Conservation (phyloP, 2,329 filamentous ascomycete species). For the Periconia sp. region DNA sequence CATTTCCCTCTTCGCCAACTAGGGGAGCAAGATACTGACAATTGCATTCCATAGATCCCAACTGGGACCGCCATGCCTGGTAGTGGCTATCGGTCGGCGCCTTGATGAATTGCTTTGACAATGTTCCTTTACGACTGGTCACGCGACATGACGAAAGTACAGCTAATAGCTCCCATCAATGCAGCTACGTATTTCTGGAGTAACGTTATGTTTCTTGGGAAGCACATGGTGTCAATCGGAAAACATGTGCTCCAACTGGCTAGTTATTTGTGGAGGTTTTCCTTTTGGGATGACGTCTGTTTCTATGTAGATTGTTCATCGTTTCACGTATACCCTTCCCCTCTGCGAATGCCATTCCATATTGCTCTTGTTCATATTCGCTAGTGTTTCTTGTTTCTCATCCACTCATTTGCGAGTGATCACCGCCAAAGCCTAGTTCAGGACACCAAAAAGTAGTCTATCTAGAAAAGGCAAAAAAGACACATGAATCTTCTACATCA, state of each 20-base stretch:
- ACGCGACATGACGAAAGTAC: slow-evolving; percentile 18
- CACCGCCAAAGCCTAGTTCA: too few species aligned
- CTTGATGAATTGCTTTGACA: not conserved
- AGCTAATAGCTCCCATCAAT: slow-evolving; percentile 8
- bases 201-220: slow-evolving; percentile 1
- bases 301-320: not conserved
- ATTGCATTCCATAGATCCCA: slow-evolving; percentile 61
- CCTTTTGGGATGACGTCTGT: not conserved
- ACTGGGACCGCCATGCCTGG: slow-evolving; percentile 71
- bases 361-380: not conserved
- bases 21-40: slow-evolving; percentile 13
- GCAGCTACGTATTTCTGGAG: not conserved
- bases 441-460: too few species aligned
- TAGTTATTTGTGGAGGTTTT: not conserved
- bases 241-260: not conserved
- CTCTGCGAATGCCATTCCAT: not conserved
- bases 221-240: slow-evolving; percentile 4
- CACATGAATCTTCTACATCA: too few species aligned
- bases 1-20: not conserved
- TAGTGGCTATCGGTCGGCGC: slow-evolving; percentile 9
- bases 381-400: not conserved
- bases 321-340: slow-evolving; percentile 3
- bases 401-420: not conserved
- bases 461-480: too few species aligned
- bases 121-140: not conserved